These are phyloP conservation scores for Podospora sp. DNA, from an alignment of 495 filamentous ascomycete species.

Conservation along the genomic window DNA sequence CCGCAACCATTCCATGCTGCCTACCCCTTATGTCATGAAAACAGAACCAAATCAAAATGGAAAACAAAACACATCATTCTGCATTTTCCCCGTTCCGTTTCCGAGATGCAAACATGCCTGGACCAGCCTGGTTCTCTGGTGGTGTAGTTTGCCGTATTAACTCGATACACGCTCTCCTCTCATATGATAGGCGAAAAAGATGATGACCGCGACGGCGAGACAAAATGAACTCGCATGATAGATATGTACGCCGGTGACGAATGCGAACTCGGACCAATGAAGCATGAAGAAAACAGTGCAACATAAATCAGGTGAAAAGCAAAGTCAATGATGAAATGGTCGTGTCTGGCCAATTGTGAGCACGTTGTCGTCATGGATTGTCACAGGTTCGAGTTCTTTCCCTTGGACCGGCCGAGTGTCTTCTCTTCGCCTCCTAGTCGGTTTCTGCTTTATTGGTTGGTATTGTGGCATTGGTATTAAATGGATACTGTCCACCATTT, in stretches of 20 bases:
- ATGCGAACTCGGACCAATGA: background rate
- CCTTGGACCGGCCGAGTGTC: background rate
- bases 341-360: background rate
- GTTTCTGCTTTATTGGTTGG: conserved; percentile 1
- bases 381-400: background rate
- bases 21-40: too few species aligned
- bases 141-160: background rate
- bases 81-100: background rate
- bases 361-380: background rate
- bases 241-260: background rate
- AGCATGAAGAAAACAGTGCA: background rate
- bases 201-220: background rate
- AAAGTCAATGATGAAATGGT: background rate
- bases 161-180: background rate
- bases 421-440: background rate
- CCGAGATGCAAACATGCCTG: background rate
- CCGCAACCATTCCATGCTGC: too few species aligned
- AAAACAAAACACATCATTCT: background rate
- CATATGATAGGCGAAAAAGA: background rate
- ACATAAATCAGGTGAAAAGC: background rate
- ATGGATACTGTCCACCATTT: background rate
- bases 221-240: background rate
- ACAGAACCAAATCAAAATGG: background rate
- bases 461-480: conserved; percentile 13
- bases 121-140: background rate